Base-by-base conservation (phyloP, 2,329 filamentous ascomycete species). In the Pestalotiopsis sp. region DNA sequence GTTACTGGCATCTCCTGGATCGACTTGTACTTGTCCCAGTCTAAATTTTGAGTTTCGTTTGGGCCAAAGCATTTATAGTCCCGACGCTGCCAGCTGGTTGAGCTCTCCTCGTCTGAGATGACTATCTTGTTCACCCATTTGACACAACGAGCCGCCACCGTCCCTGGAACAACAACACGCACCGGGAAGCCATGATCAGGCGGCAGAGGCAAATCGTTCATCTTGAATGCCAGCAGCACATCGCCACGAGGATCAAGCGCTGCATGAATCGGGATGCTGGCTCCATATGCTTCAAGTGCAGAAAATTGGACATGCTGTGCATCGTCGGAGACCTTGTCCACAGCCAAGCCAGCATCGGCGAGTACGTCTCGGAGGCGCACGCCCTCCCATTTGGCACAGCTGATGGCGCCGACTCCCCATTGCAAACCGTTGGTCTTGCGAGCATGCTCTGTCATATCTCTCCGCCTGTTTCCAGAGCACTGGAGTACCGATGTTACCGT, bases 1-100 rank as follows among this genome's bases (percentile, higher is more conserved):
- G 90, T 91, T 20, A 93, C 85, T 1, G 90, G 89, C 82, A 91
- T 87, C 73, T 92, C 90, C 71, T 92, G 90, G 38, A 92, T 92
- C 1, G 88, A 84, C 12, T 85, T 86, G 7, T 90, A 90, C 27
- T 82, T 81, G 64, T 89, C 87, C 89, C 90, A 92, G 77, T 91
- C 85, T 5, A 88, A 85, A 25, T 84, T 83, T 39, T 81, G 81
- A 13, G 82, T 80, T 76, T 90, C 84, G 74, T 91, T 91, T 3
- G 90, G 90, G 0, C 90, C 88, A 69, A 92, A 91, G 73, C 86
- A 88, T 76, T 92, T 92, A 79, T 92, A 92, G 75, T 92, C 90
- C 20, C 86, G 84, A 25, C 87, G 83, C 75, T 92, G 89, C 89
- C 90, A 91, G 74, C 91, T 86, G 58, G 86, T 90, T 3, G 84